These are phyloP conservation scores for Kodamaea arcana DNA, from an alignment of 1,139 yeast genomes.

Conservation along the genomic window DNA sequence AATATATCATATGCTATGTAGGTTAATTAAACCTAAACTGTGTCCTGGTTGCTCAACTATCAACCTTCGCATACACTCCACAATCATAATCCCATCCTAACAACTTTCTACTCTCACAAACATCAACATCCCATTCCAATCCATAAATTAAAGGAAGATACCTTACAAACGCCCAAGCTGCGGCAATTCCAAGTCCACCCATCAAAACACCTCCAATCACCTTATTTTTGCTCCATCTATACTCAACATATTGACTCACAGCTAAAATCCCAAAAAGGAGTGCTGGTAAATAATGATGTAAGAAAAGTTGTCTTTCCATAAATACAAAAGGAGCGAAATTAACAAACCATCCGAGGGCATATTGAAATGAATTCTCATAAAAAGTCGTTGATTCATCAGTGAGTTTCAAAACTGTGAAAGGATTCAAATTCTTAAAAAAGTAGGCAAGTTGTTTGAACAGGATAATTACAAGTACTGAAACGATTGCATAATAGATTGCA, in stretches of 20 bases:
- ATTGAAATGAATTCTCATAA: slow-evolving; percentile 23
- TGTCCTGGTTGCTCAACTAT: slow-evolving; percentile 23
- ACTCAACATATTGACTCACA: slow-evolving; percentile 29
- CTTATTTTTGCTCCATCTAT: slow-evolving; percentile 20
- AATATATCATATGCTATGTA: too few relatives aligned
- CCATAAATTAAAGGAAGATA: slow-evolving; percentile 37
- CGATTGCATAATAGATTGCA: slow-evolving; percentile 28
- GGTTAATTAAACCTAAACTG: too few relatives aligned
- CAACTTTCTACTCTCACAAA: background rate
- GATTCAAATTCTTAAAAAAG: slow-evolving; percentile 27
- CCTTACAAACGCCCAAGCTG: slow-evolving; percentile 17
- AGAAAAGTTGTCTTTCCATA: slow-evolving; percentile 30
- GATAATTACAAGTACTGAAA: slow-evolving; percentile 19
- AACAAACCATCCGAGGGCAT: slow-evolving; percentile 31
- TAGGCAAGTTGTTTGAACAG: slow-evolving; percentile 18
- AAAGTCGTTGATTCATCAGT: slow-evolving; percentile 12
- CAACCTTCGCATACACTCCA: slow-evolving; percentile 5
- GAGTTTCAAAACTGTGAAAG: slow-evolving; percentile 23
- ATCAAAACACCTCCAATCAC: slow-evolving; percentile 17
- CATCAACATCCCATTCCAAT: slow-evolving; percentile 22
- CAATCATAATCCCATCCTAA: background rate
- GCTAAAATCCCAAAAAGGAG: slow-evolving; percentile 33
- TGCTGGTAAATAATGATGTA: slow-evolving; percentile 40
- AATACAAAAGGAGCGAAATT: slow-evolving; percentile 34
- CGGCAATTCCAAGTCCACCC: slow-evolving; percentile 10